phyloP scores from a whole-genome alignment of 805 yeast genomes.

The Monosporozyma solicola region DNA sequence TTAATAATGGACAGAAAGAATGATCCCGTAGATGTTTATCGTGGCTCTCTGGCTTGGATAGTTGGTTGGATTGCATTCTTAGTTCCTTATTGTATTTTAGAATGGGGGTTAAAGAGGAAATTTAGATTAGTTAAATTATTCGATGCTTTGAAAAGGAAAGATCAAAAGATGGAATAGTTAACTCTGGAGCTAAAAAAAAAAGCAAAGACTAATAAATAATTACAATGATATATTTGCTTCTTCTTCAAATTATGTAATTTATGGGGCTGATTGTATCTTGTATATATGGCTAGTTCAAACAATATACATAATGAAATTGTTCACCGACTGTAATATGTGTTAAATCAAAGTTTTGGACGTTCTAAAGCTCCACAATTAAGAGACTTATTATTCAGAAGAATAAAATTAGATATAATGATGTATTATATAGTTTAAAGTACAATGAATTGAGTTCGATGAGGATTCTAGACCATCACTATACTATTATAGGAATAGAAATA shows the following conservation, averaged over 20 bases:
- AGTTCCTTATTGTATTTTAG: constrained; percentile 43
- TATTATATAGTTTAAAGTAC: too few species aligned
- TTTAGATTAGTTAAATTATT: constrained; percentile 34
- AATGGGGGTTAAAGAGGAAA: constrained; percentile 32
- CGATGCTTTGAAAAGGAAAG: constrained; percentile 17
- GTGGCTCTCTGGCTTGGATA: constrained; percentile 42
- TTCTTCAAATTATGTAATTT: neutral
- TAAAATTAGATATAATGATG: too few species aligned
- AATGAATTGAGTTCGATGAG: neutral
- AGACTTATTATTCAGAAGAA: too few species aligned
- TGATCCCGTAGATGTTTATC: constrained; percentile 43
- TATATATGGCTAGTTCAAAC: neutral
- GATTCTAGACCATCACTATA: neutral
- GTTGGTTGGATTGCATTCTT: constrained; percentile 30
- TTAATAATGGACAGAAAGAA: constrained; percentile 34
- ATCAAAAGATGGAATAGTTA: neutral
- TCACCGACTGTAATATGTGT: too few species aligned
- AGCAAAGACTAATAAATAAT: too few species aligned
- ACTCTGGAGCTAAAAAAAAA: too few species aligned
- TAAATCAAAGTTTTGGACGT: too few species aligned
- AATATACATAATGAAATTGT: neutral
- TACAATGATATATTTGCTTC: neutral
- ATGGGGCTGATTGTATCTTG: neutral
- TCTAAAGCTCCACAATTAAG: too few species aligned
- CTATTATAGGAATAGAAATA: neutral